Base-by-base conservation (phyloP, 139 green algal genomes). In the Chlorella sorokiniana region DNA sequence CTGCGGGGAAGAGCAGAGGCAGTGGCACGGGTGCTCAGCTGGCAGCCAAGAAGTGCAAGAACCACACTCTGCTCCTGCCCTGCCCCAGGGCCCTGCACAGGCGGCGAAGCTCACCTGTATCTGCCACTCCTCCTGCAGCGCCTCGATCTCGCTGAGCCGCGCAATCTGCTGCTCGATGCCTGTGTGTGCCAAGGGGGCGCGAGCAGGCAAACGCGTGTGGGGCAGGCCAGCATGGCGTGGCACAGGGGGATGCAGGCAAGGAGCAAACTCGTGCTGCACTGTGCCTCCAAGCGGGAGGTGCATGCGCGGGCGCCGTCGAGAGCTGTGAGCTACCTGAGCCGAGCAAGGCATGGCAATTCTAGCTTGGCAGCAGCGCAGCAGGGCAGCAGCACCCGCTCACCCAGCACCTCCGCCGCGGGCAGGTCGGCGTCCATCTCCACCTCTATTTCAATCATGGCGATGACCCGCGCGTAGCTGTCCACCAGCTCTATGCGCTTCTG, bases 361-460 rank as follows among this genome's bases (percentile, higher is more conserved):
- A 33, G 54, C 22, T 63, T 25, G 29, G 35, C 2, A 67, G 63
- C 14, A 44, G 16, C 63, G 29, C 25, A 25, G 63, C n/a, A 18
- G 27, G 33, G 35, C 63, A 70, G 63, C 14, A 27, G 56, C 1
- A 3, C 23, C 27, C n/a, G 67, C 71, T 48, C 72, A 79, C 72
- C 74, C 74, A 80, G 74, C 74, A 80, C 74, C 29, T 80, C 74
- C 0, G 74, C 74, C 2, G 74, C 74, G 4, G 74, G 74, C 56
- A 80, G 56, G 29, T 80, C 74, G 25, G 74, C 29, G 73, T 96
- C 93, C 91, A 98, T 97, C 78, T 98, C 94, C 48, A 97, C 93
- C 88, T 97, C 94, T n/a, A 97, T 97, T 82, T 94, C 92, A 59
- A 96, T 95, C 92, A 96, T 96, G 80, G 87, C 88, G 56, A 94